Conservation (phyloP, 2,329 filamentous ascomycete genomes). For the Neofusicoccum ribis region DNA sequence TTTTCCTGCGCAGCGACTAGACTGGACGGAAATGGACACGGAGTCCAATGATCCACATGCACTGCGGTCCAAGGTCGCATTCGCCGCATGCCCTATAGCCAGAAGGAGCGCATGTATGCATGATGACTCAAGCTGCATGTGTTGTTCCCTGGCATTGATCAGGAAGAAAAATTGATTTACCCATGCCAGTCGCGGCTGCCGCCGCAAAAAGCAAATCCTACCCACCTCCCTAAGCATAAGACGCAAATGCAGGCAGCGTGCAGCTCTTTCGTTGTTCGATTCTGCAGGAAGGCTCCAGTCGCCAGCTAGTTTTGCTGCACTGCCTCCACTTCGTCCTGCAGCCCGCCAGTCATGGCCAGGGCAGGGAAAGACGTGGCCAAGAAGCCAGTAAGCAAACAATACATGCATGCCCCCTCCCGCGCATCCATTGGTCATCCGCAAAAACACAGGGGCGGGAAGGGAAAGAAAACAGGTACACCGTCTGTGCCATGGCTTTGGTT, state of each 20-base stretch:
- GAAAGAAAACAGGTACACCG: too few relatives aligned
- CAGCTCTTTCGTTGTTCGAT: too few relatives aligned
- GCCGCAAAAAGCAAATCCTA: slow-evolving; percentile 3
- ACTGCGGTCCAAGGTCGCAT: background rate
- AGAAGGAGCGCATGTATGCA: slow-evolving; percentile 11
- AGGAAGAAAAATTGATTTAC: background rate
- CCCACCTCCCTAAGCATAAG: background rate
- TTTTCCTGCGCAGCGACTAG: background rate
- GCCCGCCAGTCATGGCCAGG: background rate
- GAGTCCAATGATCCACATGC: background rate
- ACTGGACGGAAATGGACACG: background rate
- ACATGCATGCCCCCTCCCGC: background rate
- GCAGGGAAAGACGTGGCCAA: background rate
- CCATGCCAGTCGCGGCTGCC: slow-evolving; percentile 5
- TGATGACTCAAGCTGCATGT: slow-evolving; percentile 12
- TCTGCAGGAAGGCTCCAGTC: too few relatives aligned
- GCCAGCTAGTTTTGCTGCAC: background rate
- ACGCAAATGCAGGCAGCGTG: too few relatives aligned
- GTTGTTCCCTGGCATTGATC: background rate
- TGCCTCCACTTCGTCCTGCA: background rate
- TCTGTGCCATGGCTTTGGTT: too few relatives aligned
- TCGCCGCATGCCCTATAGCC: background rate
- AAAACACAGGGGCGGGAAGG: too few relatives aligned
- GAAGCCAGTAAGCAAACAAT: background rate
- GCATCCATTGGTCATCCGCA: too few relatives aligned